These are phyloP conservation scores for Candida tetrigidarum DNA, from an alignment of 1,139 yeast species.

Conservation along the genomic window DNA sequence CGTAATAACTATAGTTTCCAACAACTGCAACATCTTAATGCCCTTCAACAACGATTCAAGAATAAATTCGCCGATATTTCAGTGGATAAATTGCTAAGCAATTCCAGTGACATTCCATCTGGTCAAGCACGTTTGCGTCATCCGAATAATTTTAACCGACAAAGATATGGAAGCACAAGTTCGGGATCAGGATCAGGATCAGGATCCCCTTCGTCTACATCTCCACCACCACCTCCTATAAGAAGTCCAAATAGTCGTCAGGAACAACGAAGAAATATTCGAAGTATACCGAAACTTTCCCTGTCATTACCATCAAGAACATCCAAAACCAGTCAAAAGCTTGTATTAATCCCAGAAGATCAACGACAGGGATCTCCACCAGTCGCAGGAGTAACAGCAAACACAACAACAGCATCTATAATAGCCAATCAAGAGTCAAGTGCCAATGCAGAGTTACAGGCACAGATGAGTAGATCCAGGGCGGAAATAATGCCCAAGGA, in stretches of 20 bases:
- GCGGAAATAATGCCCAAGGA: slow-evolving; percentile 76
- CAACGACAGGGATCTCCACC: slow-evolving; percentile 26
- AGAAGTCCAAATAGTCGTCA: slow-evolving; percentile 11
- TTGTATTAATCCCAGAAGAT: slow-evolving; percentile 85
- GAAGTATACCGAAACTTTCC: slow-evolving; percentile 58
- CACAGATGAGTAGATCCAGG: slow-evolving; percentile 53
- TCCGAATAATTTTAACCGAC: slow-evolving; percentile 32
- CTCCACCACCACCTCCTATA: slow-evolving; percentile 12
- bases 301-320: slow-evolving; percentile 83
- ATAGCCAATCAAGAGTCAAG: background rate
- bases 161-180: slow-evolving; percentile 10
- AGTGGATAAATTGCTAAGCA: slow-evolving; percentile 70
- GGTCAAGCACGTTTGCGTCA: slow-evolving; percentile 60
- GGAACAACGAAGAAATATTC: slow-evolving; percentile 28
- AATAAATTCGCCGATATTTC: slow-evolving; percentile 70
- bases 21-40: slow-evolving; percentile 23
- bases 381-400: no score
- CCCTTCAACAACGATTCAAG: slow-evolving; percentile 33
- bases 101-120: slow-evolving; percentile 85
- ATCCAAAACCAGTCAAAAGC: slow-evolving; percentile 81
- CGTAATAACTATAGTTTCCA: slow-evolving; percentile 18
- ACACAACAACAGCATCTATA: background rate
- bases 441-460: slow-evolving; percentile 27
- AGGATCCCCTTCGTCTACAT: slow-evolving; percentile 7
- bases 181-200: slow-evolving; percentile 1